Evolutionary conservation across 176 grass and related monocot species (phyloP).

Genomic region (Carex cristatella): DNA sequence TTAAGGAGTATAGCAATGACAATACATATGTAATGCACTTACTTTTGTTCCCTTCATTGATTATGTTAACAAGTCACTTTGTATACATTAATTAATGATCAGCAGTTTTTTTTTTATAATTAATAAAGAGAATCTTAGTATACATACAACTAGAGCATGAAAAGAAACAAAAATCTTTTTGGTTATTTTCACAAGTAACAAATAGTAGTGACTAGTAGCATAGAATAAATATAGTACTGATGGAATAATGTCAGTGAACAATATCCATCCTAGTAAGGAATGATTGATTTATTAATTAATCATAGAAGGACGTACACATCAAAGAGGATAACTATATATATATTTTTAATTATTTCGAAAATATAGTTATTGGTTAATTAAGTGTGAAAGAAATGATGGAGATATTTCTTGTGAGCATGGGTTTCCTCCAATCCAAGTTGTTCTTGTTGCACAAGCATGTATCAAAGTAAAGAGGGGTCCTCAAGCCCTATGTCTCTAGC

Average conservation of each 20-base stretch:
- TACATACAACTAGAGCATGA: background rate
- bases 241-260: slow-evolving; percentile 6
- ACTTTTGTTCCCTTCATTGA: background rate
- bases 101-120: background rate
- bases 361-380: background rate
- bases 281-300: slow-evolving; percentile 9
- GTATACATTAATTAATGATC: background rate
- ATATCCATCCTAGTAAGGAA: background rate
- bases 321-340: background rate
- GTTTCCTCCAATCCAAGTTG: slow-evolving; percentile 13
- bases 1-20: background rate
- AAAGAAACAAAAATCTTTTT: background rate
- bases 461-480: background rate
- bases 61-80: background rate
- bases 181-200: background rate
- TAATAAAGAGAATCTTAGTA: background rate
- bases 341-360: too few species aligned
- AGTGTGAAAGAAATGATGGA: background rate
- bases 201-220: background rate
- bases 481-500: background rate
- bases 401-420: slow-evolving; percentile 20
- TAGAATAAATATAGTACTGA: too few species aligned
- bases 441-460: slow-evolving; percentile 18
- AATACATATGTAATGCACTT: background rate
- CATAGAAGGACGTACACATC: background rate